Evolutionary conservation across 345 rosid species (phyloP), one percentile per base, ranked within the genome.

Genomic region (Linum lewisii): DNA sequence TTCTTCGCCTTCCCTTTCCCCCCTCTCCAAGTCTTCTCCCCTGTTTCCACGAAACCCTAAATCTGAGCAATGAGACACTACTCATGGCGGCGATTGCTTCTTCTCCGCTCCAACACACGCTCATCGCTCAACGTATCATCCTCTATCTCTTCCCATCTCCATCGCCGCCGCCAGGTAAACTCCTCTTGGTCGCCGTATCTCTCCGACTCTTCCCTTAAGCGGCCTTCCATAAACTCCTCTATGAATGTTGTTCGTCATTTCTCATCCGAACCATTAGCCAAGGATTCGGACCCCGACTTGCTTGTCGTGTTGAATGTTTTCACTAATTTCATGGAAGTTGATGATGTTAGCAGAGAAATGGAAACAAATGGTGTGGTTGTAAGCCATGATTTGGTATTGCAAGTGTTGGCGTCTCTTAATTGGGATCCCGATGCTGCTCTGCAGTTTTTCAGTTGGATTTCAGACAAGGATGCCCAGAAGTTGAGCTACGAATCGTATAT

Each of bases 391-490:
- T 58, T 81, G 74, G 79, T 79, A 51, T 69, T 89, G 73, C 78
- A 78, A 66, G 84, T 81, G 57, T 62, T 93, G 73, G 73, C 61
- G 69, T 73, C 60, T 51, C 78, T 83, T 7, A 77, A 73, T 38
- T 75, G 84, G 0, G 76, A 71, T 62, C 90, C 91, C 0, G 81
- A 73, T 58, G 79, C 64, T 45, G 95, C 99, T 0, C 68, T 66
- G 73, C 76, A 69, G 75, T 70, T 93, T 80, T 93, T 93, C 61
- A 19, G 77, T 59, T 87, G 88, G 88, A 83, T 80, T 58, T 62
- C 44, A 63, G 80, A 75, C 77, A 81, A 55, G 54, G 61, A 69
- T 53, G 66, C 63, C 26, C 77, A 55, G 51, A 78, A 63, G 6
- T 52, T 82, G 73, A 83, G 81, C 77, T 89, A 92, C 21, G 87